These are phyloP conservation scores for Leptographium lundbergii DNA, from an alignment of 2,329 filamentous ascomycete species.

Conservation along the genomic window DNA sequence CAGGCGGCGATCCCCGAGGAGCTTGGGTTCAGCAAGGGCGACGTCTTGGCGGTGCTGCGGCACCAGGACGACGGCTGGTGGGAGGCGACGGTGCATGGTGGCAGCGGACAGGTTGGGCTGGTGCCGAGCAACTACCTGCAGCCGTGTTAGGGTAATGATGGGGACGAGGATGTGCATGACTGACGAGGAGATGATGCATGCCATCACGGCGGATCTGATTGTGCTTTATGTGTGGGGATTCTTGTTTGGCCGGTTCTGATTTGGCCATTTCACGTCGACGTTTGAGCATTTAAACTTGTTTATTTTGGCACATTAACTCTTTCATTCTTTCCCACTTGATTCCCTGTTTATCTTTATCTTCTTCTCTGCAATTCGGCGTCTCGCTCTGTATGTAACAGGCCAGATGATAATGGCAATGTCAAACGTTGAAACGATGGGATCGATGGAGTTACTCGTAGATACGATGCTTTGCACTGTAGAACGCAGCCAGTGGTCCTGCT, in stretches of 20 bases:
- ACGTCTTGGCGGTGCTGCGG: constrained; percentile 75
- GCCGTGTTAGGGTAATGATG: constrained; percentile 24
- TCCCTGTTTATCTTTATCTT: neutral
- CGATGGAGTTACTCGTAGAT: too few species aligned
- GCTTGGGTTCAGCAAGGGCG: constrained; percentile 82
- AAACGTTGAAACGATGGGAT: too few species aligned
- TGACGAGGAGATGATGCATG: too few species aligned
- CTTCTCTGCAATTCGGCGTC: neutral
- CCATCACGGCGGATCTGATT: too few species aligned
- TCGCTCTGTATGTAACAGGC: neutral
- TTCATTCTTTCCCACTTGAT: neutral
- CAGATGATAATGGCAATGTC: neutral
- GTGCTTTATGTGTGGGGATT: neutral
- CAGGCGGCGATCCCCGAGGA: constrained; percentile 92
- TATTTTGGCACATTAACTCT: too few species aligned
- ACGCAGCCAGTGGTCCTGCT: too few species aligned
- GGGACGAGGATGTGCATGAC: neutral
- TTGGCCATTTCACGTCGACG: too few species aligned
- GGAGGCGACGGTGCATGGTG: constrained; percentile 84
- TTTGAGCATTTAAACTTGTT: too few species aligned
- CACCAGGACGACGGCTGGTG: constrained; percentile 98
- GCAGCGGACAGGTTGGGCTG: constrained; percentile 44
- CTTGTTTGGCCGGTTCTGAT: neutral
- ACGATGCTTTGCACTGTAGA: too few species aligned
- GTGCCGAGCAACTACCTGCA: constrained; percentile 59